Percentiles rank a stretch among this genome's conserved stretches.
These are phyloP conservation scores for Corylus avellana DNA, from an alignment of 306 rosid species.

Conservation along the genomic window DNA sequence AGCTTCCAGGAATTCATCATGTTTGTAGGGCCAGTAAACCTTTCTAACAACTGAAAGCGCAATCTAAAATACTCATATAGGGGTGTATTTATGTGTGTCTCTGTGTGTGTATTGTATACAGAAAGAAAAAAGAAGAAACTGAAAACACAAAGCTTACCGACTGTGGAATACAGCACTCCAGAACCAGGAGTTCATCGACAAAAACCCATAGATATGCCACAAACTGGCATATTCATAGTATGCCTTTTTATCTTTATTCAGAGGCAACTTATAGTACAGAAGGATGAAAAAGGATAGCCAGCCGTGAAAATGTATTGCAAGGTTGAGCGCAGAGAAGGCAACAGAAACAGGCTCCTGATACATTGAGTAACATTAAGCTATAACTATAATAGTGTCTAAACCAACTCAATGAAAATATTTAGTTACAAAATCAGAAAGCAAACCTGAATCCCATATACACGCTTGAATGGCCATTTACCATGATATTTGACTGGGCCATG, in stretches of 20 bases:
- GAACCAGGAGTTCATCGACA: conserved; percentile 65
- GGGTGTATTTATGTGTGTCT: not conserved
- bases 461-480: conserved; percentile 85
- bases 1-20: not conserved
- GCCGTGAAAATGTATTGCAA: conserved; percentile 72
- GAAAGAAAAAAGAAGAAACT: not conserved
- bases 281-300: conserved; percentile 69
- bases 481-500: conserved; percentile 61
- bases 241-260: conserved; percentile 51
- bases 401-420: conserved; percentile 13
- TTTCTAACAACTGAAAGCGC: not conserved
- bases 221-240: conserved; percentile 54
- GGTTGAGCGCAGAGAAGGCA: conserved; percentile 68
- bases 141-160: conserved; percentile 47
- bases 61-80: not conserved
- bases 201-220: conserved; percentile 65
- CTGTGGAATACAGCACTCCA: conserved; percentile 78
- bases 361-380: conserved; percentile 28
- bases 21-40: not conserved
- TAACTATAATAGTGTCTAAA: conserved; percentile 15
- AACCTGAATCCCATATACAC: conserved; percentile 74
- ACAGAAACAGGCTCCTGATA: conserved; percentile 78
- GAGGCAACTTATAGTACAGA: conserved; percentile 57
- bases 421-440: conserved; percentile 24
- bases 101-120: not conserved